Evolutionary conservation across 805 yeast species (phyloP).

Genomic region (Metschnikowia baotianmanensis): DNA sequence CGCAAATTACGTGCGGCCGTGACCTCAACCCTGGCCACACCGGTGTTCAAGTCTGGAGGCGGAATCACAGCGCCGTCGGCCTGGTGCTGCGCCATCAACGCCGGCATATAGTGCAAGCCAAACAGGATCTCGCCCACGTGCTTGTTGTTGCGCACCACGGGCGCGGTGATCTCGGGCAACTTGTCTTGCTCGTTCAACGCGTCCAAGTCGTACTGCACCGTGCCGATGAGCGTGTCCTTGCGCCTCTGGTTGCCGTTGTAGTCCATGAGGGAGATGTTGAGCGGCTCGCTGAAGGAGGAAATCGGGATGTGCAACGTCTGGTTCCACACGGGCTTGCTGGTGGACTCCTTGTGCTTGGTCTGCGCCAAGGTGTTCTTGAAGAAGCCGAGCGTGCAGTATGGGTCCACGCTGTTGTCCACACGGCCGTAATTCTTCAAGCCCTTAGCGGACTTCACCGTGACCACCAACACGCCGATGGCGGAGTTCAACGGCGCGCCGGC

Average conservation of each 20-base stretch:
- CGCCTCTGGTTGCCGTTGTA: conserved; percentile 61
- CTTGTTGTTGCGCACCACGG: conserved; percentile 77
- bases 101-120: conserved; percentile 74
- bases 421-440: conserved; percentile 68
- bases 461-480: conserved; percentile 81
- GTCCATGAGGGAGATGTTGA: conserved; percentile 69
- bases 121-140: conserved; percentile 73
- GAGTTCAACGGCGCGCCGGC: conserved; percentile 78
- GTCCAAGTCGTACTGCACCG: conserved; percentile 70
- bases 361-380: conserved; percentile 57
- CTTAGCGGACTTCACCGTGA: conserved; percentile 65
- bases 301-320: conserved; percentile 72
- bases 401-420: conserved; percentile 80
- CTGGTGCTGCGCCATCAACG: conserved; percentile 56
- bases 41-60: conserved; percentile 91
- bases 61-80: conserved; percentile 84
- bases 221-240: conserved; percentile 80
- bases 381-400: conserved; percentile 75
- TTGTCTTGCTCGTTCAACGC: conserved; percentile 53
- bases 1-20: conserved; percentile 58
- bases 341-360: conserved; percentile 66
- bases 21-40: conserved; percentile 73
- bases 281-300: conserved; percentile 76
- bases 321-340: conserved; percentile 78
- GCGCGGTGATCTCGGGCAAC: conserved; percentile 48